phyloP scores from a whole-genome alignment of 2,329 filamentous ascomycete species.

The Camillea tinctor region DNA sequence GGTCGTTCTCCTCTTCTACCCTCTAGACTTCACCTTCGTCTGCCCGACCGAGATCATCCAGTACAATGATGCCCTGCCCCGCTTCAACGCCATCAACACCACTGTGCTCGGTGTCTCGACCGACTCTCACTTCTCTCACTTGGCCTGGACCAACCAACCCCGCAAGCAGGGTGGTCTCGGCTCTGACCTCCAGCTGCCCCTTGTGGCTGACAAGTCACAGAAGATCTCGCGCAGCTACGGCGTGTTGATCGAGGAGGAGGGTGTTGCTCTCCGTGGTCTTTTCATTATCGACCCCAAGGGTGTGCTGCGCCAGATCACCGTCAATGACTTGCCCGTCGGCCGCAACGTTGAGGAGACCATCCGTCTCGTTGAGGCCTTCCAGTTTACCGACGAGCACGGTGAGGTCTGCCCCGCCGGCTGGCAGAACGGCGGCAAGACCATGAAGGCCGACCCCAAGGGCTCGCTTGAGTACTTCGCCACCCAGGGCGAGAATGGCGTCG shows the following conservation, averaged over 20 bases:
- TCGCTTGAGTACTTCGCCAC: slow-evolving; percentile 47
- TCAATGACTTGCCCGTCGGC: slow-evolving; percentile 65
- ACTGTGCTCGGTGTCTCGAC: slow-evolving; percentile 60
- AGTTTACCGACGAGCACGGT: slow-evolving; percentile 82
- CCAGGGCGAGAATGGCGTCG: slow-evolving; percentile 11
- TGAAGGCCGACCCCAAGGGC: slow-evolving; percentile 52
- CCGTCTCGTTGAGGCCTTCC: slow-evolving; percentile 70
- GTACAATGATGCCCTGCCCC: slow-evolving; percentile 59
- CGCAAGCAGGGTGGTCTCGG: slow-evolving; percentile 63
- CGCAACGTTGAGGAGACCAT: slow-evolving; percentile 64
- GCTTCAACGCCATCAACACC: slow-evolving; percentile 59
- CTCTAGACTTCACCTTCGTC: slow-evolving; percentile 68
- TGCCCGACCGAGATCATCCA: slow-evolving; percentile 66
- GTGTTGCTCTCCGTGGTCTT: slow-evolving; percentile 60
- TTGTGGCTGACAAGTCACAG: slow-evolving; percentile 62
- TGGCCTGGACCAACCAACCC: slow-evolving; percentile 58
- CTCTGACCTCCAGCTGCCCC: slow-evolving; percentile 56
- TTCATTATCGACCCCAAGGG: slow-evolving; percentile 68
- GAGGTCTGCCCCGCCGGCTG: slow-evolving; percentile 62
- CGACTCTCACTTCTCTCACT: slow-evolving; percentile 56
- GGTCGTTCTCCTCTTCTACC: slow-evolving; percentile 66
- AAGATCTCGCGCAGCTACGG: slow-evolving; percentile 61
- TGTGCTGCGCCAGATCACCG: slow-evolving; percentile 59
- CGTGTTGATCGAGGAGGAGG: slow-evolving; percentile 62
- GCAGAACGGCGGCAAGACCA: slow-evolving; percentile 46